These are phyloP conservation scores for Nakazawaea ernobii DNA, from an alignment of 805 yeast species.

Conservation along the genomic window DNA sequence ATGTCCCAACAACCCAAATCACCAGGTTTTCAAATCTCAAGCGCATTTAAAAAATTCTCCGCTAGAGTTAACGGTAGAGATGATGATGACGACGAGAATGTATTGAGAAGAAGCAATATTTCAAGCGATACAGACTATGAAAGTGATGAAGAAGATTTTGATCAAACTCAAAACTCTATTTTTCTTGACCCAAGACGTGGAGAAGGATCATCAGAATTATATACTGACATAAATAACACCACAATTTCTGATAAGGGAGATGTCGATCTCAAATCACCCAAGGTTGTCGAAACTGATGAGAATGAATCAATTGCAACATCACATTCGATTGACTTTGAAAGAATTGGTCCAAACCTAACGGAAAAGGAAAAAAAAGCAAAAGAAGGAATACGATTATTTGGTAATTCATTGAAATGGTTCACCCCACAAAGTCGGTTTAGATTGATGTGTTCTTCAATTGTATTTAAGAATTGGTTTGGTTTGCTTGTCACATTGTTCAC, in stretches of 20 bases:
- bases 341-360: background rate
- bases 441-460: conserved; percentile 23
- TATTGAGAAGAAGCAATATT: background rate
- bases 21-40: conserved; percentile 16
- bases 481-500: conserved; percentile 34
- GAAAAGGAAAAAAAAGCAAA: background rate
- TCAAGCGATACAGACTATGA: background rate
- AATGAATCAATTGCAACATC: background rate
- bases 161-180: background rate
- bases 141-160: background rate
- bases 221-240: conserved; percentile 1
- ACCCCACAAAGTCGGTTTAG: conserved; percentile 33
- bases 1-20: conserved; percentile 4
- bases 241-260: background rate
- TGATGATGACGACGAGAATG: conserved; percentile 12
- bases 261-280: background rate
- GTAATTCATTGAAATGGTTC: conserved; percentile 36
- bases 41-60: conserved; percentile 18
- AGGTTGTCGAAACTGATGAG: background rate
- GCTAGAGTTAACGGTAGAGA: conserved; percentile 20
- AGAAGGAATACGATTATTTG: conserved; percentile 26
- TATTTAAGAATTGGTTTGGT: conserved; percentile 26
- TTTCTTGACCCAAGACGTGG: conserved; percentile 4
- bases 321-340: background rate
- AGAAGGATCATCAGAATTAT: conserved; percentile 8